Evolutionary conservation across 768 basidiomycete species (phyloP).

Genomic region (Rhizopogon salebrosus): DNA sequence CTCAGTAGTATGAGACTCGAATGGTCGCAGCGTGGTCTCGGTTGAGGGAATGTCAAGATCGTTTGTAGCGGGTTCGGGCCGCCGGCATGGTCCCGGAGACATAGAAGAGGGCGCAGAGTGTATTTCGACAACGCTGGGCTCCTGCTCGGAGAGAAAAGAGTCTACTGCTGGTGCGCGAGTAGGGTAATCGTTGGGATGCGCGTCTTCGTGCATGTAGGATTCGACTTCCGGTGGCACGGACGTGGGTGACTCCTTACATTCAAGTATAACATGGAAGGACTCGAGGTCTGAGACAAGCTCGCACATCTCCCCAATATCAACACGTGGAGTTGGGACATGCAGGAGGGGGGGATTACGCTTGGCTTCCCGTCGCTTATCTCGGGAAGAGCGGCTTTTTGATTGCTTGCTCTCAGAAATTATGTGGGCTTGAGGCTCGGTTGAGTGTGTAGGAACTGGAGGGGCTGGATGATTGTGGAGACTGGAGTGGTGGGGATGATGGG

Average conservation of each 20-base stretch:
- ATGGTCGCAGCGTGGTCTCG: not conserved
- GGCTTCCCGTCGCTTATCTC: slow-evolving; percentile 50
- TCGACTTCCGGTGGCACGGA: slow-evolving; percentile 17
- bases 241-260: slow-evolving; percentile 9
- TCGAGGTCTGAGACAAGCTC: slow-evolving; percentile 29
- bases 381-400: slow-evolving; percentile 37
- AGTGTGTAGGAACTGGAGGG: not conserved
- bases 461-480: not conserved
- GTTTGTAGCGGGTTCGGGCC: not conserved
- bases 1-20: slow-evolving; percentile 6
- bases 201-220: slow-evolving; percentile 6
- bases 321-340: slow-evolving; percentile 8
- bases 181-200: not conserved
- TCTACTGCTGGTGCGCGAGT: not conserved
- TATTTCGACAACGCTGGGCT: not conserved
- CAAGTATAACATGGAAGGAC: slow-evolving; percentile 28
- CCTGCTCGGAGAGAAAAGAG: not conserved
- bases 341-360: slow-evolving; percentile 23
- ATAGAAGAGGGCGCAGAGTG: not conserved
- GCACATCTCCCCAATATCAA: not conserved
- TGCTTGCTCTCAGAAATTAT: slow-evolving; percentile 12
- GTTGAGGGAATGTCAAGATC: not conserved
- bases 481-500: not conserved
- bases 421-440: not conserved
- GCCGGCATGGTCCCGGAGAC: not conserved